Evolutionary conservation across 805 yeast genomes (phyloP), one percentile per base, ranked within the genome.

Genomic region (Barnettozyma botsteinii): DNA sequence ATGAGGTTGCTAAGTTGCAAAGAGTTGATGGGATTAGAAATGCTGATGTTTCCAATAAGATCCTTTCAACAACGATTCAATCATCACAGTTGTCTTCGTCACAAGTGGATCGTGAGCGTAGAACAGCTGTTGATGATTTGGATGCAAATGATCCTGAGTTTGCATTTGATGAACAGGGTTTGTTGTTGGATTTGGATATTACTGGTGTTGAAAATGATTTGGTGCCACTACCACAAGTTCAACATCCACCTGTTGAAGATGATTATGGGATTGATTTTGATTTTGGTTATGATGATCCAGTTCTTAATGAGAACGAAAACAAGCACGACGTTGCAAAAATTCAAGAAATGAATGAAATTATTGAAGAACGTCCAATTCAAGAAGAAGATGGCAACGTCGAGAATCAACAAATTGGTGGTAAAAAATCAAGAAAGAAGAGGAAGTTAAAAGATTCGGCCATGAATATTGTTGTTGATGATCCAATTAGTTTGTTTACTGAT

Each of bases 111-210:
- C 29, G 46, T 17, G 43, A 42, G 1, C 31, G 34, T 2, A 41
- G 33, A 19, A 21, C 15, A 5, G 18, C 24, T 9, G 31, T 22
- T 21, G 48, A 45, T 31, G 56, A 48, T 3, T 30, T 50, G 17
- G 50, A 41, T 14, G 26, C 22, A 4, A 31, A 28, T 10, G 51
- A 46, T 18, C 55, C 54, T 2, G 48, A 50, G 26, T 55, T 56
- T 44, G 56, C 53, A 0, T 55, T 55, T 32, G 51, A 51, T 37
- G 58, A 50, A n/a, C 49, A 53, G 31, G 60, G 60, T 4, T 36
- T 52, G 38, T 37, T 55, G 24, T 31, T 53, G 7, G 52, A 46
- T 17, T 21, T 55, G 11, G 42, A 34, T 9, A 19, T 15, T 4
- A 19, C 14, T 8, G 41, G 30, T 12, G 38, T 32, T 14, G 36